Percentiles rank a stretch among this genome's conserved stretches.
phyloP scores from a whole-genome alignment of 2,329 filamentous ascomycete species.

The Colletotrichum zoysiae region DNA sequence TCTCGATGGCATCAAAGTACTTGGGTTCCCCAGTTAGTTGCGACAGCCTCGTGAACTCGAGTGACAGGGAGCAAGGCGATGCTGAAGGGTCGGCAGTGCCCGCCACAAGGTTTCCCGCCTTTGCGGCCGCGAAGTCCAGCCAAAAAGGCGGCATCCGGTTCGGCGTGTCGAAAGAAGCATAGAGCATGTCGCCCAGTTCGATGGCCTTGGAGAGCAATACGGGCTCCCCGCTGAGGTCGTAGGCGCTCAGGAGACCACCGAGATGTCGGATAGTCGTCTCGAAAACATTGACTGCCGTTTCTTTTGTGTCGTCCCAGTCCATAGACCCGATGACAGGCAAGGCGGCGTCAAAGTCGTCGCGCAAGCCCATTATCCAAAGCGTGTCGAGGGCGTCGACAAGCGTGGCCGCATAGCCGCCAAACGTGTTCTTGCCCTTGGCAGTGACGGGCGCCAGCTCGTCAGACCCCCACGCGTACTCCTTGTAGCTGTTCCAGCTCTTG shows the following conservation, averaged over 20 bases:
- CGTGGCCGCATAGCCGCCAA: slow-evolving; percentile 62
- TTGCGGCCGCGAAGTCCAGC: slow-evolving; percentile 37
- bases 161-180: slow-evolving; percentile 76
- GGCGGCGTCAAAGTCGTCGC: slow-evolving; percentile 61
- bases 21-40: slow-evolving; percentile 79
- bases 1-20: slow-evolving; percentile 79
- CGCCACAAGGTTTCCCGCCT: slow-evolving; percentile 27
- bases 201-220: slow-evolving; percentile 70
- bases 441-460: slow-evolving; percentile 61
- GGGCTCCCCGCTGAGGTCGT: slow-evolving; percentile 71
- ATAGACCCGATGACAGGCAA: slow-evolving; percentile 58
- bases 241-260: slow-evolving; percentile 75
- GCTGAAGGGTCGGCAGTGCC: slow-evolving; percentile 56
- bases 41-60: slow-evolving; percentile 80
- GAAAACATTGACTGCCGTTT: slow-evolving; percentile 68
- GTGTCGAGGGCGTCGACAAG: slow-evolving; percentile 63
- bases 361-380: slow-evolving; percentile 67
- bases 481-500: slow-evolving; percentile 59
- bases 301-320: slow-evolving; percentile 63
- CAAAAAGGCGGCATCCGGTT: slow-evolving; percentile 69
- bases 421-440: slow-evolving; percentile 54
- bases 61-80: slow-evolving; percentile 72
- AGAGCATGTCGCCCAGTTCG: slow-evolving; percentile 74
- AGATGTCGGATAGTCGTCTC: slow-evolving; percentile 80
- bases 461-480: slow-evolving; percentile 58